Conservation (phyloP, 2,329 filamentous ascomycete species). For the Myriosclerotinia duriaeana region DNA sequence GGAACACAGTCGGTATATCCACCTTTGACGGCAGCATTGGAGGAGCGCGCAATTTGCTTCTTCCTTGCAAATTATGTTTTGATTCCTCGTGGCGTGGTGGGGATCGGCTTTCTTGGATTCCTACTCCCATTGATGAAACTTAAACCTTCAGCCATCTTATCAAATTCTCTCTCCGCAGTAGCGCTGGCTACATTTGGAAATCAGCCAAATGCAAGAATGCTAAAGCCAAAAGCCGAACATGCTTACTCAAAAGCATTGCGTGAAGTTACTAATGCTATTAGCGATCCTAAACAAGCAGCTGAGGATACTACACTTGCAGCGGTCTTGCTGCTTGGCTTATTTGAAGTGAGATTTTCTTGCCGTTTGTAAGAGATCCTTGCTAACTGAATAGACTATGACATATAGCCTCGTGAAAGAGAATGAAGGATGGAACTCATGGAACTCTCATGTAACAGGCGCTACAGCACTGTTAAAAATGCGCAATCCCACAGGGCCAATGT, state of each 20-base stretch:
- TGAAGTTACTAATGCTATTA: constrained; percentile 11
- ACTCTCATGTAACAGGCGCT: constrained; percentile 19
- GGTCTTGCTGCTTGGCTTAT: constrained; percentile 19
- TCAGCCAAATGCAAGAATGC: constrained; percentile 20
- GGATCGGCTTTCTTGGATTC: constrained; percentile 18
- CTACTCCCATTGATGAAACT: constrained; percentile 21
- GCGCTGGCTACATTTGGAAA: constrained; percentile 21
- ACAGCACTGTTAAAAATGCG: constrained; percentile 18
- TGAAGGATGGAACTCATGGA: constrained; percentile 22
- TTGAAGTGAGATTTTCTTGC: constrained; percentile 4
- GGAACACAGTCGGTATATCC: constrained; percentile 6
- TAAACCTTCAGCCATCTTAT: constrained; percentile 13
- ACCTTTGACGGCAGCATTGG: constrained; percentile 18
- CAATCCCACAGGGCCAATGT: constrained; percentile 15
- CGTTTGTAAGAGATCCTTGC: neutral
- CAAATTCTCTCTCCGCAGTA: constrained; percentile 8
- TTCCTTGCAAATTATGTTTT: constrained; percentile 23
- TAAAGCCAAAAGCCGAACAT: constrained; percentile 22
- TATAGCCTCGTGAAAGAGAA: constrained; percentile 16
- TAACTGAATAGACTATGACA: constrained; percentile 18
- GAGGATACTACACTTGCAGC: constrained; percentile 21
- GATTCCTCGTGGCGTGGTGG: constrained; percentile 15
- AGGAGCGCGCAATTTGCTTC: constrained; percentile 23
- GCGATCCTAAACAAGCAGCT: constrained; percentile 12
- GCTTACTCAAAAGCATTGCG: constrained; percentile 21